phyloP scores from a whole-genome alignment of 768 basidiomycete genomes.

The Xanthoconium stramineum region DNA sequence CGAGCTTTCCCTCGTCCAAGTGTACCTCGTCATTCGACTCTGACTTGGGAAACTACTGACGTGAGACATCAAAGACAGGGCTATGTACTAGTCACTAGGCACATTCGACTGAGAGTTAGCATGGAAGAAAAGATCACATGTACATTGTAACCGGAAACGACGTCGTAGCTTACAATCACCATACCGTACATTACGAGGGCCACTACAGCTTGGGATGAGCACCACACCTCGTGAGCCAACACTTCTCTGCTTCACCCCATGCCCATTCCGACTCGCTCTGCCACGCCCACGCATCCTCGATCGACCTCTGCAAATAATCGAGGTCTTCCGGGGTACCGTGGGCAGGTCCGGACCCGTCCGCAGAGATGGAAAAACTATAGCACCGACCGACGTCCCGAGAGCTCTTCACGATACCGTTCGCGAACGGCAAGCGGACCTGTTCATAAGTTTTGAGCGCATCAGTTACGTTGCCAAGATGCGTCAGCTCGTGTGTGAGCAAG shows the following conservation, averaged over 20 bases:
- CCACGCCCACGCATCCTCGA: slow-evolving; percentile 20
- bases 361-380: slow-evolving; percentile 16
- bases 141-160: neutral
- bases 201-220: neutral
- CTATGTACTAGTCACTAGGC: too few relatives aligned
- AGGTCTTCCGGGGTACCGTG: slow-evolving; percentile 8
- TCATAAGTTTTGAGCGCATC: slow-evolving; percentile 33
- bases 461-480: slow-evolving; percentile 21
- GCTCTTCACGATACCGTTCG: slow-evolving; percentile 18
- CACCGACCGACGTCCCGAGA: slow-evolving; percentile 22
- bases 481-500: slow-evolving; percentile 23
- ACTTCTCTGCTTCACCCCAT: slow-evolving; percentile 14
- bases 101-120: too few relatives aligned
- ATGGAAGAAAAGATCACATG: too few relatives aligned
- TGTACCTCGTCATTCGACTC: too few relatives aligned
- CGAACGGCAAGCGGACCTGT: slow-evolving; percentile 29
- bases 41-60: too few relatives aligned
- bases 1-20: too few relatives aligned
- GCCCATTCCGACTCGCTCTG: slow-evolving; percentile 7
- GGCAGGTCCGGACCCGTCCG: neutral
- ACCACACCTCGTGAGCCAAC: slow-evolving; percentile 4
- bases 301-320: slow-evolving; percentile 3
- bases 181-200: too few relatives aligned
- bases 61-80: too few relatives aligned
- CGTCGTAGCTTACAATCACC: neutral